Evolutionary conservation across 257 asterid genomes (phyloP), one percentile per base, ranked within the genome.

Genomic region (Jacaranda copaia): DNA sequence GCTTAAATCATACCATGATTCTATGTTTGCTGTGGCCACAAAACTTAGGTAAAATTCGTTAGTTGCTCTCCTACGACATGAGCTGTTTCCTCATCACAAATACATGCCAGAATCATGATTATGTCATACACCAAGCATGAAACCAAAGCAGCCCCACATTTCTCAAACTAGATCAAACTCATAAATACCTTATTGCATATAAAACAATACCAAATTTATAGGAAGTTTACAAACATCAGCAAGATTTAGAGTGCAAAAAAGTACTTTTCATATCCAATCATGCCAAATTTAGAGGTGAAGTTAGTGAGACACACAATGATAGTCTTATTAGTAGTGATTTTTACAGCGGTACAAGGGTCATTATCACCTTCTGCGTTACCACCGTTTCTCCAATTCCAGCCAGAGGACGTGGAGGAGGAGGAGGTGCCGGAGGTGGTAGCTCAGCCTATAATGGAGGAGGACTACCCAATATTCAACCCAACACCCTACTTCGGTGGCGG

Each of bases 51-150:
- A 1, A 61, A 36, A 15, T 35, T 32, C 3, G 67, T 25, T 58
- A 58, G 39, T 58, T 58, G 16, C 15, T 11, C 43, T 67, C 11
- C 11, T 15, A 67, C 42, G 58, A 12, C 72, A 46, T 67, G 42
- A 35, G 49, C 59, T 74, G 78, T 74, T 61, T 51, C 51, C 72
- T 49, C 45, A 48, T 19, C 59, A 20, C 10, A 20, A n/a, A 36
- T 15, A 19, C 79, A 75, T 45, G 64, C 72, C 42, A 64, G 8
- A 65, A 15, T 14, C 80, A 76, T 76, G 80, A 56, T 35, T 20
- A 0, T 55, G 68, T 76, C 80, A 76, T 42, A 53, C 74, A 32
- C 59, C 60, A 55, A 56, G 80, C 80, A 76, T 76, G 80, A 66
- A 66, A 19, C 6, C 20, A 65, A 5, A n/a, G 7, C 12, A 48